phyloP scores from a whole-genome alignment of 2,329 filamentous ascomycete species.

The Hirsutella minnesotensis region DNA sequence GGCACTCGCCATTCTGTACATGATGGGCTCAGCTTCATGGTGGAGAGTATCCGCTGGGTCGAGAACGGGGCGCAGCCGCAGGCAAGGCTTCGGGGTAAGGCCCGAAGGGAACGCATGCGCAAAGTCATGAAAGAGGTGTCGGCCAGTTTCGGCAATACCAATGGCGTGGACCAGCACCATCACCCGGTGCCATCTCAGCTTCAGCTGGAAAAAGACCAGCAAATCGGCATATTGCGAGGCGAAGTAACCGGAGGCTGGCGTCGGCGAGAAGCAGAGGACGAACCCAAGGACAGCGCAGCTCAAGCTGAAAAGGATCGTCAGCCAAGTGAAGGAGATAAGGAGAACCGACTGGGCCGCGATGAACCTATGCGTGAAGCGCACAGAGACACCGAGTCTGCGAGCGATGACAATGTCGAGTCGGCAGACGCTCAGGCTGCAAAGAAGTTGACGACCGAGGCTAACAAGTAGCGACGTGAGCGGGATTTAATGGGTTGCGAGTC shows the following conservation, averaged over 20 bases:
- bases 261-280: constrained; percentile 15
- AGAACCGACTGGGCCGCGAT: constrained; percentile 24
- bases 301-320: constrained; percentile 16
- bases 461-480: background rate
- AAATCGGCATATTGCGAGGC: constrained; percentile 11
- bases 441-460: background rate
- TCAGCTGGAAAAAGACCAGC: constrained; percentile 8
- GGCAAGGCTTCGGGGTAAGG: constrained; percentile 43
- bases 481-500: background rate
- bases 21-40: constrained; percentile 82
- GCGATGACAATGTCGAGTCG: constrained; percentile 21
- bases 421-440: constrained; percentile 8
- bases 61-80: constrained; percentile 57
- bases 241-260: constrained; percentile 23
- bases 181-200: background rate
- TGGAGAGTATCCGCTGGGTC: constrained; percentile 74
- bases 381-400: constrained; percentile 4
- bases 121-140: constrained; percentile 42
- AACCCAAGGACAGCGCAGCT: constrained; percentile 10
- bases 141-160: constrained; percentile 18
- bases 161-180: constrained; percentile 10
- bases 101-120: constrained; percentile 42
- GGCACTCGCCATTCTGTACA: constrained; percentile 40
- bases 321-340: constrained; percentile 31
- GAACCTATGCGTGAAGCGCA: constrained; percentile 4